These are phyloP conservation scores for Tylopilus vinaceipallidus DNA, from an alignment of 768 basidiomycete genomes.

Conservation along the genomic window DNA sequence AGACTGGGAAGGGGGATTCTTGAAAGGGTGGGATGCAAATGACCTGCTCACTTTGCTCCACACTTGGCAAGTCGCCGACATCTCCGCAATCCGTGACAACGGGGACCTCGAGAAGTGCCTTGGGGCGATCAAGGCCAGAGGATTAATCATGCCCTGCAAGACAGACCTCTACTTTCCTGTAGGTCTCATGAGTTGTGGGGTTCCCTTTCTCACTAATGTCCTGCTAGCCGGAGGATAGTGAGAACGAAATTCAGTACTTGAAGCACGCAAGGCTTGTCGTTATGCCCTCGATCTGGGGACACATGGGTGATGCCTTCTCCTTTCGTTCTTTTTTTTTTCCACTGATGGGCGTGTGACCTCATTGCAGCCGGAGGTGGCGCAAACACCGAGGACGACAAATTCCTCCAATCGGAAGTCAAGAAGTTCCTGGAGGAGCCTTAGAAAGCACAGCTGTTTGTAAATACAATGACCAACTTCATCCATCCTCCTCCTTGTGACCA, in stretches of 20 bases:
- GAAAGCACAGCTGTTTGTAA: background rate
- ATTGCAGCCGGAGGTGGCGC: conserved; percentile 43
- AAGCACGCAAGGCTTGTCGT: conserved; percentile 44
- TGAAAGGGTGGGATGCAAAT: conserved; percentile 52
- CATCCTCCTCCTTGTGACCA: background rate
- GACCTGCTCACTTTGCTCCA: conserved; percentile 47
- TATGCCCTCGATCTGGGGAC: conserved; percentile 57
- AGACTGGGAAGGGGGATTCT: conserved; percentile 48
- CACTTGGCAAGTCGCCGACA: conserved; percentile 50
- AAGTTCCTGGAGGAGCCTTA: conserved; percentile 42
- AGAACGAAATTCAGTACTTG: conserved; percentile 43
- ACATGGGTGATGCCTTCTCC: conserved; percentile 39
- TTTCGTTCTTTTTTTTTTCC: background rate
- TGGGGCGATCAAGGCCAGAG: conserved; percentile 45
- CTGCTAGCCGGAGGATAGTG: conserved; percentile 51
- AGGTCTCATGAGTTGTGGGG: background rate
- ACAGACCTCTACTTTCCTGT: conserved; percentile 60
- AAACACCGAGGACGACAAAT: conserved; percentile 39
- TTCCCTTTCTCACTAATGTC: background rate
- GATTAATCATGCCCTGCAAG: conserved; percentile 57
- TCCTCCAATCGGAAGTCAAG: conserved; percentile 43
- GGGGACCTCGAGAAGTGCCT: conserved; percentile 43
- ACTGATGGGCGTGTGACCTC: background rate
- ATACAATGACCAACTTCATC: background rate
- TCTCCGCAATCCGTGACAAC: conserved; percentile 42